Evolutionary conservation across 441 rosid genomes (phyloP), one percentile per base, ranked within the genome.

Genomic region (Flueggea neowawraea): DNA sequence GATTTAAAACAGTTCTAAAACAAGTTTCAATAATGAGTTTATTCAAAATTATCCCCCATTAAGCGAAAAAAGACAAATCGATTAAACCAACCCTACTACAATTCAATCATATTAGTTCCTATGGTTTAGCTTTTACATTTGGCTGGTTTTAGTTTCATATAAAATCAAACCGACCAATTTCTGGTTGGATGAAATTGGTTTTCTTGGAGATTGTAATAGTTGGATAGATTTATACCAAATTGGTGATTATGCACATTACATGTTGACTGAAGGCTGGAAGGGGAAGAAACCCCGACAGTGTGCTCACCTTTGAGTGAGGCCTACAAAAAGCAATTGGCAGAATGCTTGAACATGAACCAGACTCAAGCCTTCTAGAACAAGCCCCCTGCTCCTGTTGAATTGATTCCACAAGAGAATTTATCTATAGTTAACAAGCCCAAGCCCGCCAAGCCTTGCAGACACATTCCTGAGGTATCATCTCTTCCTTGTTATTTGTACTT

Each of bases 331-430:
- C 75, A 66, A 48, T 60, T 89, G 47, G 95, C 92, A 2, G 92
- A 84, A 67, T 60, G 87, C 0, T 71, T 85, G 65, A 82, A 87
- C 57, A 78, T 85, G 78, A 85, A 85, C 57, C 69, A 79, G 69
- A 81, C 89, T 3, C 74, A 95, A 57, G 86, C 94, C 9, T 88
- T 91, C 75, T 80, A 75, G 65, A 87, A 82, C 75, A 89, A 87
- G 67, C 87, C 91, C 10, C 88, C 85, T 6, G 63, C 77, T 59
- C 70, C 63, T 0, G 67, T 66, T 5, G 82, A 87, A 14, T 72
- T 65, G 41, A 36, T 36, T 36, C 41, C 41, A 36, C 41, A 36
- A 36, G 41, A 8, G 41, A 2, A 43, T 39, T 56, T 60, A n/a
- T 41, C 75, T 13, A 36, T 60, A 49, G 6, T 8, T 36, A 5